Percentiles rank a stretch among this genome's conserved stretches.
Evolutionary conservation across 495 filamentous ascomycete genomes (phyloP).

Genomic region (Aspergillus sparsus): DNA sequence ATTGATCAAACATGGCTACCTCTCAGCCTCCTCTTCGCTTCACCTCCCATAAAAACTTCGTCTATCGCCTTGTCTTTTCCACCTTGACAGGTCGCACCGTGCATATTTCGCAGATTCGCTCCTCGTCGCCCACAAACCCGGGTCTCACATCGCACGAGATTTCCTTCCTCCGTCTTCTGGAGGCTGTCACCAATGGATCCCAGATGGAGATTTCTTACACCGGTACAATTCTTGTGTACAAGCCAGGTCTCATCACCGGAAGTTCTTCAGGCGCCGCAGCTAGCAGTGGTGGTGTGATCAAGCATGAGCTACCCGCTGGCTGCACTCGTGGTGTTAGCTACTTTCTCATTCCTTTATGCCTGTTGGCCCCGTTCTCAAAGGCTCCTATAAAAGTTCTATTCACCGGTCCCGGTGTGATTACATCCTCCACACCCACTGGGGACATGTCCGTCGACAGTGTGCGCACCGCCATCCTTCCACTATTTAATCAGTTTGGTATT

Average conservation of each 20-base stretch:
- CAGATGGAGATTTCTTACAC: conserved; percentile 93
- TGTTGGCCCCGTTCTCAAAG: conserved; percentile 93
- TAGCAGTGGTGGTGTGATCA: conserved; percentile 66
- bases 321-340: conserved; percentile 85
- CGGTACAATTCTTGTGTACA: conserved; percentile 87
- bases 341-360: conserved; percentile 84
- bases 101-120: conserved; percentile 90
- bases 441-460: conserved; percentile 92
- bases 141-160: conserved; percentile 91
- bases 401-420: conserved; percentile 90
- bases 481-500: conserved; percentile 89
- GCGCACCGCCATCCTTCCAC: conserved; percentile 85
- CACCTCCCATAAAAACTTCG: conserved; percentile 78
- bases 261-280: conserved; percentile 66
- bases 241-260: conserved; percentile 88
- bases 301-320: conserved; percentile 72
- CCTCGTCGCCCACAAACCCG: conserved; percentile 76
- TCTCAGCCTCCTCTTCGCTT: conserved; percentile 62
- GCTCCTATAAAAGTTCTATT: conserved; percentile 83
- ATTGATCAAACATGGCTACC: conserved; percentile 40
- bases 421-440: conserved; percentile 72
- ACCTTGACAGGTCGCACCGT: conserved; percentile 88
- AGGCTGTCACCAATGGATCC: conserved; percentile 92
- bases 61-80: conserved; percentile 81
- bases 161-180: conserved; percentile 92